Evolutionary conservation across 106 monocot species (phyloP).

Genomic region (Allium fistulosum): DNA sequence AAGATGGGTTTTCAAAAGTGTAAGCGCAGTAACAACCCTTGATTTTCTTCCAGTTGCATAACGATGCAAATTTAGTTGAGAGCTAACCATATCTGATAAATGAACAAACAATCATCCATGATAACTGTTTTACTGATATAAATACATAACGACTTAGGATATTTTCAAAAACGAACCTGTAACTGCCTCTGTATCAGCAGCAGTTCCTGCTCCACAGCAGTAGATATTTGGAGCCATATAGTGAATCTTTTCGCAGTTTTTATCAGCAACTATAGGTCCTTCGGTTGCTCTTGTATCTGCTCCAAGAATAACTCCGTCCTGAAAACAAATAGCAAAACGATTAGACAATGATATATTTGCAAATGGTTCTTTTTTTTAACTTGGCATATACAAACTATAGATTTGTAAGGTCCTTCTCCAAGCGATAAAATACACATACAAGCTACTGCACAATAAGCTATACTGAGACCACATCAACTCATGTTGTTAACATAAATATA

Average conservation of each 20-base stretch:
- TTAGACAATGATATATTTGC: no score
- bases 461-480: no score
- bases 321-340: background rate
- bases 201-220: constrained; percentile 98
- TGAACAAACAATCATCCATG: no score
- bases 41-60: constrained; percentile 97
- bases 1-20: constrained; percentile 85
- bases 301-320: constrained; percentile 98
- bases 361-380: no score
- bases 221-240: constrained; percentile 99
- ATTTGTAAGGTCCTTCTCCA: no score
- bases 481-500: no score
- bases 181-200: constrained; percentile 97
- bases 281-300: constrained; percentile 97
- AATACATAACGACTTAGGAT: background rate
- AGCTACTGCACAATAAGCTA: no score
- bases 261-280: constrained; percentile 97
- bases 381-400: no score
- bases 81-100: constrained; percentile 38
- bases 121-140: background rate
- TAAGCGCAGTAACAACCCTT: constrained; percentile 90
- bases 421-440: no score
- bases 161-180: constrained; percentile 42
- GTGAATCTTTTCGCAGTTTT: constrained; percentile 98
- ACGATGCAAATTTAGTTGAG: constrained; percentile 88